Evolutionary conservation across 2,329 filamentous ascomycete species (phyloP), one percentile per base, ranked within the genome.

Genomic region (Knufia petricola): DNA sequence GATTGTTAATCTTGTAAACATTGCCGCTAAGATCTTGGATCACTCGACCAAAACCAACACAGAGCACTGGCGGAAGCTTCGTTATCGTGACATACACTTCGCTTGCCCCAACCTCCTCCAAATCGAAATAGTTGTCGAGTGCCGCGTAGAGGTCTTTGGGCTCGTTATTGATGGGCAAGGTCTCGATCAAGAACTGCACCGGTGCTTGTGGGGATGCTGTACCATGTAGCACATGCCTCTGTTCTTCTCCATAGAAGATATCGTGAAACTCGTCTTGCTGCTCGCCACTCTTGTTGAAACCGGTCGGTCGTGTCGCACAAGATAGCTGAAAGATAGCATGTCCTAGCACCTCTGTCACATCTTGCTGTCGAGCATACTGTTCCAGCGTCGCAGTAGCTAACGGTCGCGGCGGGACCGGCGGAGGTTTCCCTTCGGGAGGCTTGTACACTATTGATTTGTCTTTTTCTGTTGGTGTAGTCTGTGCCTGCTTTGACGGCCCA

Each of bases 311-410:
- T 60, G 96, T 89, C 2, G 90, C 89, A 46, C 86, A 88, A 60
- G 92, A 85, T n/a, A 95, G 73, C 44, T 92, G 84, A 61, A 90
- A 88, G 50, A 95, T 79, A 21, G 95, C 85, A 59, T 90, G 92
- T 50, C 87, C 87, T 69, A 95, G 89, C 39, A 95, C 90, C 66
- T 98, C 92, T 10, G 88, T 88, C 3, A 95, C 90, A 66, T 98
- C 92, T 67, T 98, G 89, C 61, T 98, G 92, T 28, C 87, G 76
- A 15, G 76, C 76, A 36, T 76, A 70, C 57, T 75, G 70, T 30
- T 73, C 70, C 19, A 74, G 46, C 63, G 59, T 59, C 10, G 49
- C 44, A 17, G 45, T 51, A 28, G 51, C 44, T 7, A 51, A 21
- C 9, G 54, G 55, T 34, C 77, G 67, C 34, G 78, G 77, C 26